A percentile compares a stretch with the other conserved stretches of the same genome.
phyloP scores from a whole-genome alignment of 306 rosid genomes.

The Castanea sativa region DNA sequence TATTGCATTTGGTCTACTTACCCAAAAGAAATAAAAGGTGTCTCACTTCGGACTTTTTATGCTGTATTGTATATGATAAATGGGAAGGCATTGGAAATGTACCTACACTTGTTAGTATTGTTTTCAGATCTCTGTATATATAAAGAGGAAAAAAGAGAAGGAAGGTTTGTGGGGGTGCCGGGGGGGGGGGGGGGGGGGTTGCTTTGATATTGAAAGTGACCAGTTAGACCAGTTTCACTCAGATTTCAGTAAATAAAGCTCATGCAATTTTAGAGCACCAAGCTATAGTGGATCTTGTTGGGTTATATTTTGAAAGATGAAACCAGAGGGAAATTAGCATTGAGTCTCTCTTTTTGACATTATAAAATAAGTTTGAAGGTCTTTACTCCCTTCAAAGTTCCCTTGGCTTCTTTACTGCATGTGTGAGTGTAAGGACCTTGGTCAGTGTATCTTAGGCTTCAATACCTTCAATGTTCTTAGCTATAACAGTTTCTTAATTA shows the following conservation, averaged over 20 bases:
- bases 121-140: not conserved
- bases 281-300: not conserved
- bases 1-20: too few species aligned
- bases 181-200: not conserved
- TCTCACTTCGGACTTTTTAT: not conserved
- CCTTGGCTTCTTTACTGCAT: not conserved
- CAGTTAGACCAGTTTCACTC: not conserved
- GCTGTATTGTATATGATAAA: not conserved
- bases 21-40: too few species aligned
- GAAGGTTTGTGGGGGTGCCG: too few species aligned
- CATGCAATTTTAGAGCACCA: not conserved
- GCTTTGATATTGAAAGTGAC: not conserved
- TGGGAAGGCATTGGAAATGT: not conserved
- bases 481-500: too few species aligned
- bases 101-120: not conserved
- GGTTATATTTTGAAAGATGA: too few species aligned
- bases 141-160: too few species aligned
- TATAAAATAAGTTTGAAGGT: not conserved
- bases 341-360: too few species aligned
- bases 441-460: not conserved
- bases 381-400: not conserved
- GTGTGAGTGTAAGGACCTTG: not conserved
- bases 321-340: too few species aligned
- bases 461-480: not conserved
- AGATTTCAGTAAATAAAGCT: not conserved